Conservation (phyloP, 2,329 filamentous ascomycete genomes). For the Penicillium fuscoglaucum region DNA sequence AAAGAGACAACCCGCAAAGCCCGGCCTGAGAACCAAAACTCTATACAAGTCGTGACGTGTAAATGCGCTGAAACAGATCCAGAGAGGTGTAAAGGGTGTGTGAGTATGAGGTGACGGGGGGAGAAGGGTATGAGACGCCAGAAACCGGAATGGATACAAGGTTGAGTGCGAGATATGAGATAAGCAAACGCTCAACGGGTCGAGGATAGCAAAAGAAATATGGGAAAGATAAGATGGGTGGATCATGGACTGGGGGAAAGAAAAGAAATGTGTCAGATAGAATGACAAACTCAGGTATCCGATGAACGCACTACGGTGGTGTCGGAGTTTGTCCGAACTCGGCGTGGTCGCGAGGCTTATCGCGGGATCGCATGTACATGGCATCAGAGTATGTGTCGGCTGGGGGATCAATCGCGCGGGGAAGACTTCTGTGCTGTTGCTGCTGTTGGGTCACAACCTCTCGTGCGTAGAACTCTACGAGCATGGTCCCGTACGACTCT, state of each 20-base stretch:
- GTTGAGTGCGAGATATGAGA: background rate
- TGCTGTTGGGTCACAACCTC: constrained; percentile 71
- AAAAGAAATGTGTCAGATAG: background rate
- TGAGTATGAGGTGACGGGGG: background rate
- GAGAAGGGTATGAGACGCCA: constrained; percentile 22
- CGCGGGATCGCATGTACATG: constrained; percentile 38
- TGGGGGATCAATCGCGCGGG: constrained; percentile 20
- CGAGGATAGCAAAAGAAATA: background rate
- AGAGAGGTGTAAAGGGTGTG: constrained; percentile 8
- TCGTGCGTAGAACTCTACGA: constrained; percentile 94
- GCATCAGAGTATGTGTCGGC: constrained; percentile 28
- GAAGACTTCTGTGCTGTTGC: constrained; percentile 18
- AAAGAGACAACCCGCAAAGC: constrained; percentile 16
- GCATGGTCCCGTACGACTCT: constrained; percentile 96
- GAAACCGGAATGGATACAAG: constrained; percentile 11
- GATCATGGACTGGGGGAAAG: background rate
- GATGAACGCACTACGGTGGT: constrained; percentile 28
- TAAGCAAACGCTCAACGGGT: constrained; percentile 11
- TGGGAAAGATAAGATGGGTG: background rate
- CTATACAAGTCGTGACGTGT: constrained; percentile 28
- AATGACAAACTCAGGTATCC: background rate
- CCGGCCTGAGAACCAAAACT: constrained; percentile 20
- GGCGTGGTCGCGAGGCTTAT: constrained; percentile 26
- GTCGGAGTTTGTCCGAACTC: constrained; percentile 38
- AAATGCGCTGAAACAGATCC: constrained; percentile 20